A percentile compares a stretch with the other conserved stretches of the same genome.
These are phyloP conservation scores for Diddensiella santjacobensis DNA, from an alignment of 805 yeast species.

Conservation along the genomic window DNA sequence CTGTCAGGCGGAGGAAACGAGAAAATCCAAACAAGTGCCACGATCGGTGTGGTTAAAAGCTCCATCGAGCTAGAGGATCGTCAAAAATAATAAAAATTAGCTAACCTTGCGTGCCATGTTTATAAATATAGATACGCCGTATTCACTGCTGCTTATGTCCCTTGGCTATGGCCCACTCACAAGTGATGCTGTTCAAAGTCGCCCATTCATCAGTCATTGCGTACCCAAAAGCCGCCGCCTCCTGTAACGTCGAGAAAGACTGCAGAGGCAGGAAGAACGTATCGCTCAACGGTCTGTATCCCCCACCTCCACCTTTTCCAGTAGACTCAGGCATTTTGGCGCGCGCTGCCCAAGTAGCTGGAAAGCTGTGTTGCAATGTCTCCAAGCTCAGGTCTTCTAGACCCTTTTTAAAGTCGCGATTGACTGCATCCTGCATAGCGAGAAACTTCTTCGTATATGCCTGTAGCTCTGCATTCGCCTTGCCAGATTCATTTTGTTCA, in stretches of 20 bases:
- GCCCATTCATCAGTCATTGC: slow-evolving; percentile 38
- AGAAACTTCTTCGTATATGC: slow-evolving; percentile 11
- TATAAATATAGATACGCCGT: background rate
- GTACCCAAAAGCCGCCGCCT: slow-evolving; percentile 39
- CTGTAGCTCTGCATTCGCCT: slow-evolving; percentile 3
- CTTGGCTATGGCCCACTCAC: slow-evolving; percentile 29
- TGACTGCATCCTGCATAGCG: slow-evolving; percentile 20
- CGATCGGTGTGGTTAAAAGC: slow-evolving; percentile 76
- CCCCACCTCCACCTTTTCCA: slow-evolving; percentile 26
- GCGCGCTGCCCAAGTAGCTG: slow-evolving; percentile 19
- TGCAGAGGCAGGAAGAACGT: slow-evolving; percentile 37
- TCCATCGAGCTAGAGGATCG: slow-evolving; percentile 49
- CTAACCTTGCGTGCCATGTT: too few relatives aligned
- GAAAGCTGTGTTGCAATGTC: slow-evolving; percentile 21
- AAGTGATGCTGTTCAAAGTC: slow-evolving; percentile 25
- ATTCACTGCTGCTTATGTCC: slow-evolving; percentile 9
- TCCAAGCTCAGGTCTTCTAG: slow-evolving; percentile 24
- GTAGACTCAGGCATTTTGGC: slow-evolving; percentile 13
- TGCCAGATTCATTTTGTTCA: background rate
- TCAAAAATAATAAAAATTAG: too few relatives aligned
- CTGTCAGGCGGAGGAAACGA: slow-evolving; percentile 91
- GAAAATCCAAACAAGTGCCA: slow-evolving; percentile 83
- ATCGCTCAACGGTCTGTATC: slow-evolving; percentile 35
- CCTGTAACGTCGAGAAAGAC: slow-evolving; percentile 36
- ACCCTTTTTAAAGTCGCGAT: slow-evolving; percentile 31